Conservation (phyloP, 2,329 filamentous ascomycete species). For the Blastomyces gilchristii region DNA sequence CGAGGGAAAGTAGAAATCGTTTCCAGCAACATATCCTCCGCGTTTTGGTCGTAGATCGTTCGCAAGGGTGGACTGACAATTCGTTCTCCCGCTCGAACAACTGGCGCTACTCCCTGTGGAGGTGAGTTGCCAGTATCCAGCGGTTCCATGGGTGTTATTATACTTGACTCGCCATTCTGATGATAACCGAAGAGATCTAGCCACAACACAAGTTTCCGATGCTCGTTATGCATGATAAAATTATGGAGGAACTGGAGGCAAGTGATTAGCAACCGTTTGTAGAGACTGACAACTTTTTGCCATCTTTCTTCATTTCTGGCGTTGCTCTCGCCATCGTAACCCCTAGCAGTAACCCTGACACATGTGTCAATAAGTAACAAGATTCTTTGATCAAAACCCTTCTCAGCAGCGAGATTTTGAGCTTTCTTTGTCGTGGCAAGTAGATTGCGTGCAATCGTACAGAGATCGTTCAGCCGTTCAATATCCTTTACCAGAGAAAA, state of each 20-base stretch:
- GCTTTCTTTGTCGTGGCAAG: constrained; percentile 51
- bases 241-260: constrained; percentile 59
- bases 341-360: constrained; percentile 53
- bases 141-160: constrained; percentile 35
- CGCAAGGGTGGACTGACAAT: constrained; percentile 34
- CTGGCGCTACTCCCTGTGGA: constrained; percentile 32
- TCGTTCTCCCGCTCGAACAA: constrained; percentile 35
- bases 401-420: constrained; percentile 53
- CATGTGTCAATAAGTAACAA: constrained; percentile 53
- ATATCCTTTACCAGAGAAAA: constrained; percentile 51
- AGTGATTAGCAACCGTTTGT: constrained; percentile 56
- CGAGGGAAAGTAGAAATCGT: constrained; percentile 37
- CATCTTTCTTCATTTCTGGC: constrained; percentile 53
- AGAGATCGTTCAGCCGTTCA: constrained; percentile 52
- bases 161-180: constrained; percentile 36
- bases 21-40: constrained; percentile 34
- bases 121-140: constrained; percentile 29
- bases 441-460: constrained; percentile 52
- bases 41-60: constrained; percentile 35
- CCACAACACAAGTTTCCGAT: constrained; percentile 55
- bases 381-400: constrained; percentile 51
- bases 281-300: constrained; percentile 55
- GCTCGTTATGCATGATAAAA: constrained; percentile 55
- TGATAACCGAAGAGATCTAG: constrained; percentile 54
- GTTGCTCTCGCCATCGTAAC: constrained; percentile 54